Conservation (phyloP, 2,329 filamentous ascomycete species). For the Pyrenochaeta sp. region DNA sequence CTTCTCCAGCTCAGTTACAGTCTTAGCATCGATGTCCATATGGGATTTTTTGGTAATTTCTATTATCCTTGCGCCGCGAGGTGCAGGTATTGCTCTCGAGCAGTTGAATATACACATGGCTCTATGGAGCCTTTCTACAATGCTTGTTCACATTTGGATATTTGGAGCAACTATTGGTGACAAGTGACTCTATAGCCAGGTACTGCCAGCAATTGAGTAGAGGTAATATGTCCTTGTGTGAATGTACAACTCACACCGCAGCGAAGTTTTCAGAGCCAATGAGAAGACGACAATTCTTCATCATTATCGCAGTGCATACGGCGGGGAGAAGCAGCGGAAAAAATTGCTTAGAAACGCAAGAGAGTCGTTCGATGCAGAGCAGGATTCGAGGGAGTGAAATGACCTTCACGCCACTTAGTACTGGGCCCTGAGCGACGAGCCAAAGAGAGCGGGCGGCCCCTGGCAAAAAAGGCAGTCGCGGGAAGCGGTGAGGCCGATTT, state of each 20-base stretch:
- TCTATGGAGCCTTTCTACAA: conserved; percentile 3
- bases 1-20: conserved; percentile 3
- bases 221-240: no score
- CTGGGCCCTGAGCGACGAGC: conserved; percentile 9
- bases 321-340: neutral
- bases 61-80: conserved; percentile 15
- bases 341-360: conserved; percentile 3
- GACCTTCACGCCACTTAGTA: conserved; percentile 44
- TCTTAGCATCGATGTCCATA: no score
- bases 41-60: conserved; percentile 27
- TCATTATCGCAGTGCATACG: neutral
- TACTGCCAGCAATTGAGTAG: no score
- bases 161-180: no score
- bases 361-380: conserved; percentile 23
- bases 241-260: no score
- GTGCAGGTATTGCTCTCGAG: neutral
- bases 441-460: conserved; percentile 21
- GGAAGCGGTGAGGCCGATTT: conserved; percentile 21
- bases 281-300: neutral
- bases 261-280: no score
- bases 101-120: conserved; percentile 4
- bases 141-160: no score
- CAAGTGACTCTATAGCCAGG: no score
- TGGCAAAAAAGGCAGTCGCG: conserved; percentile 32
- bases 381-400: conserved; percentile 21